A percentile compares a stretch with the other conserved stretches of the same genome.
Evolutionary conservation across 345 rosid genomes (phyloP).

Genomic region (Noccaea caerulescens): DNA sequence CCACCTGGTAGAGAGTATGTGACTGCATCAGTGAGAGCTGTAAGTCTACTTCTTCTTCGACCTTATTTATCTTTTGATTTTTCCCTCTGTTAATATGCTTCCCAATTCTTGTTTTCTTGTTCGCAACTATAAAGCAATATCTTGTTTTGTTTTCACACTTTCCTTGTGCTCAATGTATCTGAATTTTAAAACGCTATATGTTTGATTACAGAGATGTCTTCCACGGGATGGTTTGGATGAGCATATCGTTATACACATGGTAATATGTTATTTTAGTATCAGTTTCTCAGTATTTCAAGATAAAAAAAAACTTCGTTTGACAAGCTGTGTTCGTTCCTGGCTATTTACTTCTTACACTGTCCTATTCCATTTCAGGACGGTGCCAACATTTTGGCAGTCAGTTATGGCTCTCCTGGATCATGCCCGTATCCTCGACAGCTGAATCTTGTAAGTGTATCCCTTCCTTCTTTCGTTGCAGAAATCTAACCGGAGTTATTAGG

Average conservation of each 20-base stretch:
- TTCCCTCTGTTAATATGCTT: background rate
- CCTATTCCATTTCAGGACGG: slow-evolving; percentile 26
- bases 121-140: background rate
- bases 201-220: slow-evolving; percentile 34
- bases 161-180: background rate
- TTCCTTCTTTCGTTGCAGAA: background rate
- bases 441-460: slow-evolving; percentile 20
- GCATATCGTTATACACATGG: slow-evolving; percentile 31
- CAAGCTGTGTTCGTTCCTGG: background rate
- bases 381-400: slow-evolving; percentile 34
- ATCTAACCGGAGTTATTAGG: background rate
- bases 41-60: slow-evolving; percentile 46
- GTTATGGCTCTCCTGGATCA: slow-evolving; percentile 34
- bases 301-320: background rate
- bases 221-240: slow-evolving; percentile 35
- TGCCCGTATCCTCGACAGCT: slow-evolving; percentile 34
- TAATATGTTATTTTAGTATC: slow-evolving; percentile 5
- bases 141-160: background rate
- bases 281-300: background rate
- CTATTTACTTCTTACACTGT: slow-evolving; percentile 2
- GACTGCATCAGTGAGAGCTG: slow-evolving; percentile 87
- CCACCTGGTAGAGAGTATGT: slow-evolving; percentile 77
- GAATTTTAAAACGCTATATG: background rate
- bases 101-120: background rate
- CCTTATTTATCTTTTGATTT: background rate